phyloP scores from a whole-genome alignment of 805 yeast species.

The Lachancea kluyveri region DNA sequence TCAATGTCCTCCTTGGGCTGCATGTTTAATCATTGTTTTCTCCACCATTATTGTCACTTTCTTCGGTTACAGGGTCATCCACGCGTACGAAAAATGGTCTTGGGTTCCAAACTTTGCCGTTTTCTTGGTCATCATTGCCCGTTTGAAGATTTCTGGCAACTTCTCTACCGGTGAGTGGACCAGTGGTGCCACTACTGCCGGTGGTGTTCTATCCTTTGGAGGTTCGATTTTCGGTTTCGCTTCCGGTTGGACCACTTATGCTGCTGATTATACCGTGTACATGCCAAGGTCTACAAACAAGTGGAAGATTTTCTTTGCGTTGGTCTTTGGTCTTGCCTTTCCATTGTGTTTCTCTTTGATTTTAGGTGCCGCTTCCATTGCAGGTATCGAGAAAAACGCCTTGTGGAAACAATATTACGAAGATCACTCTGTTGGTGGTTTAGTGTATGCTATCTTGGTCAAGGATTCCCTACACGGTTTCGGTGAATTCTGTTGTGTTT shows the following conservation, averaged over 20 bases:
- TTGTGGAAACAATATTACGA: conserved; percentile 46
- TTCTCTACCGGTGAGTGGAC: conserved; percentile 48
- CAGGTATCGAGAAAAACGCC: conserved; percentile 48
- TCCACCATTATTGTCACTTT: conserved; percentile 68
- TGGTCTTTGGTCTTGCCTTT: conserved; percentile 54
- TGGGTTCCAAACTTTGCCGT: conserved; percentile 80
- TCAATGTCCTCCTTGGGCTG: conserved; percentile 83
- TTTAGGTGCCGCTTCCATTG: conserved; percentile 81
- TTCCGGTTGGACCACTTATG: conserved; percentile 91
- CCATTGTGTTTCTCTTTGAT: conserved; percentile 71
- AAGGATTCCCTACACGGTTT: conserved; percentile 78
- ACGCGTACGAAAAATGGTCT: conserved; percentile 73
- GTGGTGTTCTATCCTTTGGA: conserved; percentile 72
- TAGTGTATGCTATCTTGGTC: conserved; percentile 72
- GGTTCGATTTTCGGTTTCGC: conserved; percentile 82
- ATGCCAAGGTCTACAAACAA: conserved; percentile 63
- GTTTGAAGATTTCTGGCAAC: conserved; percentile 60
- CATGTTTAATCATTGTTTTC: conserved; percentile 65
- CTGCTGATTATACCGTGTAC: conserved; percentile 88
- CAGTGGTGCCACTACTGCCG: conserved; percentile 66
- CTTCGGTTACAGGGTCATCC: conserved; percentile 81
- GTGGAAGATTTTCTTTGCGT: conserved; percentile 54
- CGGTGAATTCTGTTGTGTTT: conserved; percentile 83
- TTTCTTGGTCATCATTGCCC: conserved; percentile 72
- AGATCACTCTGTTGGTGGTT: conserved; percentile 66